A percentile compares a stretch with the other conserved stretches of the same genome.
These are phyloP conservation scores for Falciphora oryzae DNA, from an alignment of 2,329 filamentous ascomycete genomes.

Conservation along the genomic window DNA sequence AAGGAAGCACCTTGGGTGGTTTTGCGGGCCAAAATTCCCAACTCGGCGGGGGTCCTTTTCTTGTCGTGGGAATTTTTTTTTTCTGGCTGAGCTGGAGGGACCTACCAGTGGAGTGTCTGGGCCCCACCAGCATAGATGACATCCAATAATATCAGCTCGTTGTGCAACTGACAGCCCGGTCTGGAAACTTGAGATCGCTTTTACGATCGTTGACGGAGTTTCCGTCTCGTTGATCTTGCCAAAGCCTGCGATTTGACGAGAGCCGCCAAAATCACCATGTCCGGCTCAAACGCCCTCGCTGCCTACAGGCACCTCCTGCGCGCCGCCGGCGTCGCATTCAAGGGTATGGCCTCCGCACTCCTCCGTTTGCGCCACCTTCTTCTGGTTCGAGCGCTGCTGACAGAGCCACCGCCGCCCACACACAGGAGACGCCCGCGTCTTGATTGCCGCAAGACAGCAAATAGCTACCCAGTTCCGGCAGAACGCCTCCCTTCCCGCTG, in stretches of 20 bases:
- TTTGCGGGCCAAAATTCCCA: neutral
- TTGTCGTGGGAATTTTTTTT: neutral
- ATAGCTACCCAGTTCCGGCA: slow-evolving; percentile 70
- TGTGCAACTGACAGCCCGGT: neutral
- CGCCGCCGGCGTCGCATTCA: slow-evolving; percentile 7
- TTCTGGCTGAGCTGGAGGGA: neutral
- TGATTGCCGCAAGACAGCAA: slow-evolving; percentile 64
- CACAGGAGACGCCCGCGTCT: slow-evolving; percentile 62
- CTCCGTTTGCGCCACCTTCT: neutral
- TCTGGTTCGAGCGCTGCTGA: neutral
- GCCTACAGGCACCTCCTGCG: slow-evolving; percentile 8
- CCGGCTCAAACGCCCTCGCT: neutral
- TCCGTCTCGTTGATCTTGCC: neutral
- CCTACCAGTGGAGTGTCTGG: neutral
- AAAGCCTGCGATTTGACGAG: neutral
- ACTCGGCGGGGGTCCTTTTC: neutral
- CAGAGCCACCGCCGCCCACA: neutral
- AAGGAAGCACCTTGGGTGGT: neutral
- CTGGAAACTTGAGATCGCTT: neutral
- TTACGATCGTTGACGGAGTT: neutral
- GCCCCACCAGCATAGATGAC: neutral
- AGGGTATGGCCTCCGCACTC: neutral
- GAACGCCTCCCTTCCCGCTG: slow-evolving; percentile 53
- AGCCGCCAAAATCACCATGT: neutral
- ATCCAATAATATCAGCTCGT: neutral